Evolutionary conservation across 352 stramenopile species (phyloP), one percentile per base, ranked within the genome.

Genomic region (Globisporangium polare): DNA sequence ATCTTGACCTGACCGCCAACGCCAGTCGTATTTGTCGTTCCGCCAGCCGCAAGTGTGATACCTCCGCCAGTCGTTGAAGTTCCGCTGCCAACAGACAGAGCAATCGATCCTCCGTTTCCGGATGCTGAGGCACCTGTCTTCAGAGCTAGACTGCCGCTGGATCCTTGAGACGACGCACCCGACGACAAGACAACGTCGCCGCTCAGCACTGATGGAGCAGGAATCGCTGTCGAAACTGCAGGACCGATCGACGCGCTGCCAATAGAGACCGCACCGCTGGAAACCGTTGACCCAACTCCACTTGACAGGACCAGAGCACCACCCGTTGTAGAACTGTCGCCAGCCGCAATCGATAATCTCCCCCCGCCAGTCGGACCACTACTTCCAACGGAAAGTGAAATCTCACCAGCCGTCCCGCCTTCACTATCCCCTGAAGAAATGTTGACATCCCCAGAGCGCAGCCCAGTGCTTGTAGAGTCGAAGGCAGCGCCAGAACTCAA

Each of bases 1-100:
- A 82, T 54, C 13, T 53, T 73, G 39, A 82, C 64, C 57, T 63
- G 70, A 17, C 73, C 71, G 46, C 78, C 78, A 42, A 69, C 69
- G 5, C 73, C 77, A 8, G 22, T 37, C 18, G 60, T 62, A 29
- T 47, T 57, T 35, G 62, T 60, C 9, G 71, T 63, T 42, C 55
- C 27, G 29, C 74, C 74, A 52, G 74, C 73, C 12, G 59, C 53
- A 27, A 83, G n/a, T 10, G 46, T 69, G 20, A 83, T 39, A 13
- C 57, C 61, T 24, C 75, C 75, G 29, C 72, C 71, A 47, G 26
- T 66, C 24, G 50, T 29, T 10, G 63, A 52, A 26, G 52, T 75
- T 18, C 71, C 69, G 33, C 31, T 67, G 22, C 65, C 69, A 20
- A 77, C 53, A 7, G 35, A 69, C 37, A 75, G 56, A 5, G 58